Conservation (phyloP, 2,329 filamentous ascomycete genomes). For the Phialophora chinensis region DNA sequence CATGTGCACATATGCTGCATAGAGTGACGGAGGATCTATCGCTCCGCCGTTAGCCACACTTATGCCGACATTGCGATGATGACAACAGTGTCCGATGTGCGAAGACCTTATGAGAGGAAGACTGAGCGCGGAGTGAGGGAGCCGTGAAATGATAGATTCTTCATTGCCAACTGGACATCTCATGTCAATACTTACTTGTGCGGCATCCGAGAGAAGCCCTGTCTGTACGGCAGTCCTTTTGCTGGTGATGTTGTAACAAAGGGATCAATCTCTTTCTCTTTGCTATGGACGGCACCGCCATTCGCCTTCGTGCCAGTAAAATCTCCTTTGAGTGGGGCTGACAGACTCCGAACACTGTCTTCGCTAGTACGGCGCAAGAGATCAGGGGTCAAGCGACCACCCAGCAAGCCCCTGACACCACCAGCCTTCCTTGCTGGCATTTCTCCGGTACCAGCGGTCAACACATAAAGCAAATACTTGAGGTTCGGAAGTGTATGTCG, state of each 20-base stretch:
- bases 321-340: conserved; percentile 13
- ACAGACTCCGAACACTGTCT: conserved; percentile 44
- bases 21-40: not conserved
- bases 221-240: conserved; percentile 19
- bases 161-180: not conserved
- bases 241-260: conserved; percentile 25
- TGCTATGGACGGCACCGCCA: conserved; percentile 11
- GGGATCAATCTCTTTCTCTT: conserved; percentile 27
- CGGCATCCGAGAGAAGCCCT: conserved; percentile 6
- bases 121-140: not conserved
- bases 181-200: not conserved
- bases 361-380: conserved; percentile 49
- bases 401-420: conserved; percentile 56
- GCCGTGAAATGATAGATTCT: not conserved
- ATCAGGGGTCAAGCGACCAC: conserved; percentile 46
- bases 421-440: conserved; percentile 62
- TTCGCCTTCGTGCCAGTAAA: conserved; percentile 15
- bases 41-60: not conserved
- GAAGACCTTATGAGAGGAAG: not conserved
- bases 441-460: conserved; percentile 76
- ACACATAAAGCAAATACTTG: conserved; percentile 88
- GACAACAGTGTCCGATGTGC: not conserved
- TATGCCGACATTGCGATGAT: not conserved
- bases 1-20: not conserved
- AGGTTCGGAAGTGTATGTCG: conserved; percentile 91